Conservation (phyloP, 1,284 basidiomycete species). For the Microbotryomycetes sp. region DNA sequence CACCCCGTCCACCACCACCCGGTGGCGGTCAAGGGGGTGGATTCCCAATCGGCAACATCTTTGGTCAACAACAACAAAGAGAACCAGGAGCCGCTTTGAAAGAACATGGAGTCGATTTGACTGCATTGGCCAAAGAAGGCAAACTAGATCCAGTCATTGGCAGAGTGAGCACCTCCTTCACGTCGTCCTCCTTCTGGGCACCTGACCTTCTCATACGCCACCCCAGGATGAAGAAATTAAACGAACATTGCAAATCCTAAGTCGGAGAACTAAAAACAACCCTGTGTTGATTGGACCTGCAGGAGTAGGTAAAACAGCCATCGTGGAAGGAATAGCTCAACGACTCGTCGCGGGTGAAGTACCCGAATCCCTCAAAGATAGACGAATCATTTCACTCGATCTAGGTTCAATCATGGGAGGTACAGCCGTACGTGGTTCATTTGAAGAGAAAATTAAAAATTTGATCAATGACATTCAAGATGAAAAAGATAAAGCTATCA, state of each 20-base stretch:
- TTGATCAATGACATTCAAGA: constrained; percentile 75
- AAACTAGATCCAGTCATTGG: constrained; percentile 88
- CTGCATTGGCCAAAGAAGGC: constrained; percentile 72
- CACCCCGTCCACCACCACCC: neutral
- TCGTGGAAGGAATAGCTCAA: constrained; percentile 82
- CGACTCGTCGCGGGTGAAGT: constrained; percentile 85
- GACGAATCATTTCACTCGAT: constrained; percentile 56
- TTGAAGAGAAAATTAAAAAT: constrained; percentile 86
- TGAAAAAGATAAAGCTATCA: constrained; percentile 50
- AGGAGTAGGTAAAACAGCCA: constrained; percentile 80
- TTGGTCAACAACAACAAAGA: constrained; percentile 32
- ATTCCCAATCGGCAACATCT: constrained; percentile 39
- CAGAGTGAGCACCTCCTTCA: constrained; percentile 40
- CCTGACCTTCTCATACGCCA: neutral
- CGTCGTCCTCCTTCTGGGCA: constrained; percentile 56
- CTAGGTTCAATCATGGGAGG: constrained; percentile 50
- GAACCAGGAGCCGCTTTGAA: constrained; percentile 34
- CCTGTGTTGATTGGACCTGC: constrained; percentile 57
- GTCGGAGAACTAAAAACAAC: constrained; percentile 49
- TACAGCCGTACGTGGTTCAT: constrained; percentile 80
- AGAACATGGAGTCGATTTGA: constrained; percentile 69
- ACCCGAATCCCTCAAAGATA: constrained; percentile 79
- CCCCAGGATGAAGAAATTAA: constrained; percentile 63
- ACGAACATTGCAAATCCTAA: constrained; percentile 68
- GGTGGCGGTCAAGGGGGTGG: constrained; percentile 29